A percentile compares a stretch with the other conserved stretches of the same genome.
phyloP scores from a whole-genome alignment of 164 flowering plant genomes.

The Tetracentron sinense region DNA sequence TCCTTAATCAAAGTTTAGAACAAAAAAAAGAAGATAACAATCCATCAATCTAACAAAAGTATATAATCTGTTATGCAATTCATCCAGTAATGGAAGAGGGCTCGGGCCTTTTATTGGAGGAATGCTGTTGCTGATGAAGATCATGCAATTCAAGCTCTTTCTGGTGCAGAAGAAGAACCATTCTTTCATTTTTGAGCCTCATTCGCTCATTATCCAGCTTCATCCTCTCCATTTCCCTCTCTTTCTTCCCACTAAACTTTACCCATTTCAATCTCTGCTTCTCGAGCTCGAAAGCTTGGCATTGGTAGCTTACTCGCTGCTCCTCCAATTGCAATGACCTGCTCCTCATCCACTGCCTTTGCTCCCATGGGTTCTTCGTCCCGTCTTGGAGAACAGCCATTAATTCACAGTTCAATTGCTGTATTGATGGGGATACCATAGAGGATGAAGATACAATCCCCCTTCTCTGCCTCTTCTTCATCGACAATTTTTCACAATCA shows the following conservation, averaged over 20 bases:
- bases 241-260: slow-evolving; percentile 71
- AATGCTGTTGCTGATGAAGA: slow-evolving; percentile 26
- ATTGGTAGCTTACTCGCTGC: slow-evolving; percentile 40
- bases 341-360: slow-evolving; percentile 61
- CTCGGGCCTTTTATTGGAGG: slow-evolving; percentile 28
- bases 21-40: no score
- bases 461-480: slow-evolving; percentile 28
- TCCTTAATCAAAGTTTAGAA: background rate
- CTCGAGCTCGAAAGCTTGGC: slow-evolving; percentile 62
- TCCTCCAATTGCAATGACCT: slow-evolving; percentile 54
- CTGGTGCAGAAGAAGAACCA: slow-evolving; percentile 45
- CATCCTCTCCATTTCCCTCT: slow-evolving; percentile 71
- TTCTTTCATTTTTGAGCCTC: slow-evolving; percentile 54
- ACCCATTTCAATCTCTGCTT: slow-evolving; percentile 75
- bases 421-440: slow-evolving; percentile 9
- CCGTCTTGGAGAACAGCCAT: slow-evolving; percentile 36
- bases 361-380: slow-evolving; percentile 42
- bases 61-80: background rate
- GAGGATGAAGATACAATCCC: background rate
- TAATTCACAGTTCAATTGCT: slow-evolving; percentile 34
- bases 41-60: no score
- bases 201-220: slow-evolving; percentile 49
- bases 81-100: slow-evolving; percentile 31
- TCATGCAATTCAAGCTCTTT: slow-evolving; percentile 50
- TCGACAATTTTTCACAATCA: slow-evolving; percentile 20